Base-by-base conservation (phyloP, 768 basidiomycete species). In the Suillus subluteus region DNA sequence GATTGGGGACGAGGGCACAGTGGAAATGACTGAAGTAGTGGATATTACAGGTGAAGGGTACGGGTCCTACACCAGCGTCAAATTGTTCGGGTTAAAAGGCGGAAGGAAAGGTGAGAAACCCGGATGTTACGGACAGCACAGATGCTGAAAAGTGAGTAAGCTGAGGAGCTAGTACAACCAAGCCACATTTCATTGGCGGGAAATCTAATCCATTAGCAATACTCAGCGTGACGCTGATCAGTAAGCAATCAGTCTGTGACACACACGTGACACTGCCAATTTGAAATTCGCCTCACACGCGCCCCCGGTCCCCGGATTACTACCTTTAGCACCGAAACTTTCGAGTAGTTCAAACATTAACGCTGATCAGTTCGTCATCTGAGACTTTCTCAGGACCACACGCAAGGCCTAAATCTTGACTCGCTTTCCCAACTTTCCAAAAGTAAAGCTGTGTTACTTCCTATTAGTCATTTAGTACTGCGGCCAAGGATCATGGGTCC, bases 231-330 rank as follows among this genome's bases (percentile, higher is more conserved):
- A 65, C 63, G 65, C 59, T 70, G 68, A 70, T 77, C 74, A 69
- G 77, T 78, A 76, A 77, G 77, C 77, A 78, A 66, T 63, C 37
- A 61, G 58, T 41, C 26, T 41, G 40, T 61, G 58, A 61, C 58
- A 61, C 1, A 1, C 70, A 66, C 67, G 72, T 74, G 62, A 59
- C 65, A 23, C 13, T 2, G 61, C 38, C 59, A 58, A 75, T 64
- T 8, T 46, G 76, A 62, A 78, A 44, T 66, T 21, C 9, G 64
- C 69, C 69, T 41, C 74, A 76, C 37, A 37, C 35, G 32, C 15
- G 16, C 26, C 15, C 26, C 26, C 26, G 26, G 26, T 26, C 26
- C 26, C 15, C 15, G 23, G 5, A 23, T 32, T 32, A 32, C 32
- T 32, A 32, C 32, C 16, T 18, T 46, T 4, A n/a, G 13, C 12